Evolutionary conservation across 176 grass and related monocot species (phyloP).

Genomic region (Pontederia paniculata): DNA sequence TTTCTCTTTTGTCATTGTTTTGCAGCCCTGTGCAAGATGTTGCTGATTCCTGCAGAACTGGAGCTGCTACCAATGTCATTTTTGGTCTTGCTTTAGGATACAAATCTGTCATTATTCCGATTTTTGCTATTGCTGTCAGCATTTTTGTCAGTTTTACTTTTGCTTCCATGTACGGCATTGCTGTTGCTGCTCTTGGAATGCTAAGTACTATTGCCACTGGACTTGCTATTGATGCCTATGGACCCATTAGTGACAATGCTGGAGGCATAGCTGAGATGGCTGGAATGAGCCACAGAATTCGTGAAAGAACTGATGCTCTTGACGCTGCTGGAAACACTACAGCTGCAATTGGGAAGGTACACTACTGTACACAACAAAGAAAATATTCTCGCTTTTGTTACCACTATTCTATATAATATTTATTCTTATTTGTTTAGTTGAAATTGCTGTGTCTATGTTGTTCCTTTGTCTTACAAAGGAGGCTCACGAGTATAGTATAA

Average conservation of each 20-base stretch:
- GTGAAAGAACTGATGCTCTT: slow-evolving; percentile 81
- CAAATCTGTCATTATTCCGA: slow-evolving; percentile 74
- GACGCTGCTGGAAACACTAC: slow-evolving; percentile 93
- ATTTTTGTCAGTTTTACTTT: slow-evolving; percentile 80
- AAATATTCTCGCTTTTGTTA: not conserved
- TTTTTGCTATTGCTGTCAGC: slow-evolving; percentile 68
- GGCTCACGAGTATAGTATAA: too few relatives aligned
- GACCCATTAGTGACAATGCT: slow-evolving; percentile 77
- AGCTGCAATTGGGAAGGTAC: slow-evolving; percentile 87
- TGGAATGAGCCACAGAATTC: slow-evolving; percentile 85
- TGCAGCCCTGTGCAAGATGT: slow-evolving; percentile 78
- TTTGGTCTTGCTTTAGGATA: slow-evolving; percentile 79
- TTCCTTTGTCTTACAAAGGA: too few relatives aligned
- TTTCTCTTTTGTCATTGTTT: not conserved
- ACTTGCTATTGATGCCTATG: slow-evolving; percentile 89
- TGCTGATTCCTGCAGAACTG: slow-evolving; percentile 72
- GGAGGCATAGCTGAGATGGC: slow-evolving; percentile 94
- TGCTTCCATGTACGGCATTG: slow-evolving; percentile 76
- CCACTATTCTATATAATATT: not conserved
- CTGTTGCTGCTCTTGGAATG: slow-evolving; percentile 84
- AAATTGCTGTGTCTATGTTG: too few relatives aligned
- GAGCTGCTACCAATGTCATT: slow-evolving; percentile 72
- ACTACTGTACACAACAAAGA: not conserved
- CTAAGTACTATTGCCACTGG: slow-evolving; percentile 82
- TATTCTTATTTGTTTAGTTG: too few relatives aligned